Conservation (phyloP, 192 early-diverging fungal species). For the Dispira parvispora region DNA sequence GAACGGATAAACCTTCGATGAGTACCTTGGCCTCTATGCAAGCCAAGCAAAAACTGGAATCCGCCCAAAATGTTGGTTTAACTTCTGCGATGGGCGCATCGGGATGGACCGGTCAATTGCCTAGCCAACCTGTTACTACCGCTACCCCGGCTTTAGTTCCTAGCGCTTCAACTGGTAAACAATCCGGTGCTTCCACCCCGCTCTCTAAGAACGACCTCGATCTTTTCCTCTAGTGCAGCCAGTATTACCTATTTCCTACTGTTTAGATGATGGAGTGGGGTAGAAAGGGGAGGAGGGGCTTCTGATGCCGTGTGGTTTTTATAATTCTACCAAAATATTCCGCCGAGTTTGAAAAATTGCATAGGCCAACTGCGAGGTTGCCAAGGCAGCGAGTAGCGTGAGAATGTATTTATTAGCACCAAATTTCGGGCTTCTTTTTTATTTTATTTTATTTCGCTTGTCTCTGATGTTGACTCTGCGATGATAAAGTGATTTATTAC, state of each 20-base stretch:
- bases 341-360: too few relatives aligned
- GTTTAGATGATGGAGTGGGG: background rate
- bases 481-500: too few relatives aligned
- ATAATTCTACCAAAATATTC: too few relatives aligned
- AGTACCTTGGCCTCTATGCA: slow-evolving; percentile 4
- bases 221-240: background rate
- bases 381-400: too few relatives aligned
- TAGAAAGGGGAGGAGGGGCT: background rate
- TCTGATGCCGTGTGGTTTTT: background rate
- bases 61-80: too few relatives aligned
- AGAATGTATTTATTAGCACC: too few relatives aligned
- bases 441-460: background rate
- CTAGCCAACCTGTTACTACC: background rate
- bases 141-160: background rate
- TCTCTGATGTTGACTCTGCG: background rate
- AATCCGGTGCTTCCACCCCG: background rate
- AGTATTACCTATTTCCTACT: background rate
- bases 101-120: too few relatives aligned
- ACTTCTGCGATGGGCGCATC: too few relatives aligned
- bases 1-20: background rate
- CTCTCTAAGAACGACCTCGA: slow-evolving; percentile 8
- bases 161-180: background rate
- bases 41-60: background rate
- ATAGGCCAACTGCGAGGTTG: too few relatives aligned
- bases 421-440: background rate